Evolutionary conservation across 108 stramenopile species (phyloP), one percentile per base, ranked within the genome.

Genomic region (Pseudonitzschia multistriata): DNA sequence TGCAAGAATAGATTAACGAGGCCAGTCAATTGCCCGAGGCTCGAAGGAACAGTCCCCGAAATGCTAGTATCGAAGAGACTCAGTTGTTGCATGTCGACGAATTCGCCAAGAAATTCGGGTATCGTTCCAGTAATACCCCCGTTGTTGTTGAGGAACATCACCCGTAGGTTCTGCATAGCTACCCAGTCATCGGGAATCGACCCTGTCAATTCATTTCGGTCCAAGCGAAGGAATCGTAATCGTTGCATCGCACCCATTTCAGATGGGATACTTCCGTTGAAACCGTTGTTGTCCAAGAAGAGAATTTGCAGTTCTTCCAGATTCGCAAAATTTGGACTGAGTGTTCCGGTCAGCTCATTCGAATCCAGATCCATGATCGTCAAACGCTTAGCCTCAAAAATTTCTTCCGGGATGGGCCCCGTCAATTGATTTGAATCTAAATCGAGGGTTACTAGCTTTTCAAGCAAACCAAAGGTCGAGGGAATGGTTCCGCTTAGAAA

Each of bases 331-430:
- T 63, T 59, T n/a, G 56, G 30, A 19, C 86, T 82, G 35, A 94
- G 72, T 34, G 85, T 67, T 15, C 92, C 92, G 13, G 71, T 81
- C 6, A 94, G 36, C 11, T 79, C 60, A 72, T 94, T 94, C 34
- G 61, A 57, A 31, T 87, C 79, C 15, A 94, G 47, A 40, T 88
- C 77, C 35, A 93, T 60, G 54, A 79, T 70, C 5, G 71, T 66
- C 15, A 91, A 54, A 19, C 74, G 52, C 48, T 52, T 31, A 22
- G 85, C 75, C 15, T 64, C 61, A 14, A 61, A 78, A 42, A 91
- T 15, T 30, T 65, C 53, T 17, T 70, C 57, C 2, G 74, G 71
- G 19, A 82, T 76, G n/a, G 70, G 8, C 49, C 81, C 81, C 15
- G 70, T 70, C 3, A 82, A n/a, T 33, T 50, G 24, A 45, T 83